A percentile compares a stretch with the other conserved stretches of the same genome.
Evolutionary conservation across 2,329 filamentous ascomycete species (phyloP).

Genomic region (Aspergillus fumigatus): DNA sequence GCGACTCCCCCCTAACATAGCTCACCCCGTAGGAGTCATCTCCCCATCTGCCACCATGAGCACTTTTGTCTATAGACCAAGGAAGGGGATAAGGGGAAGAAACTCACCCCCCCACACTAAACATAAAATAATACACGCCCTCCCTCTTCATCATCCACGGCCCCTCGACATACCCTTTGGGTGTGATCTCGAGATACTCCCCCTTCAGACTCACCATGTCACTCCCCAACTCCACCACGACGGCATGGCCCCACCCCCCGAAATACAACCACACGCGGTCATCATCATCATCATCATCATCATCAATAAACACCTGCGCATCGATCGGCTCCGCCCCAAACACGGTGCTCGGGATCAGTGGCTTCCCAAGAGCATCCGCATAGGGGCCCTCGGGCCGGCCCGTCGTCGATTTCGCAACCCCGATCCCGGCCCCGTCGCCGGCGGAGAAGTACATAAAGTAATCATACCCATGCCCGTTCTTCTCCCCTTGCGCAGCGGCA

Average conservation of each 20-base stretch:
- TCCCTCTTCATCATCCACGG: conserved; percentile 43
- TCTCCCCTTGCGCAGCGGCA: no score
- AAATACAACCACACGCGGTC: conserved; percentile 44
- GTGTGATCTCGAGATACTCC: conserved; percentile 45
- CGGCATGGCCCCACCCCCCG: conserved; percentile 41
- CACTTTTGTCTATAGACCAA: neutral
- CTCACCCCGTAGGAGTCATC: conserved; percentile 46
- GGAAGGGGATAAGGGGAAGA: no score
- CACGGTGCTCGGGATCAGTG: conserved; percentile 42
- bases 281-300: conserved; percentile 42
- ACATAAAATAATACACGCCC: conserved; percentile 44
- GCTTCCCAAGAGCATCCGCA: conserved; percentile 39
- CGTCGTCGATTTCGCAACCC: conserved; percentile 35
- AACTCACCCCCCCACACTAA: conserved; percentile 39
- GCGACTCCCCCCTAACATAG: conserved; percentile 39
- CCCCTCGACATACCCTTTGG: conserved; percentile 43
- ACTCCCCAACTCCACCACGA: conserved; percentile 40
- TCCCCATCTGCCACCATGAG: conserved; percentile 32
- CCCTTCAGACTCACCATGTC: conserved; percentile 46
- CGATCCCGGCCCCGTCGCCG: conserved; percentile 46
- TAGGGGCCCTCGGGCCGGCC: conserved; percentile 37
- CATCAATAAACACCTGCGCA: conserved; percentile 44
- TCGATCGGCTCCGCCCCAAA: conserved; percentile 49
- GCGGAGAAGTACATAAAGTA: conserved; percentile 51
- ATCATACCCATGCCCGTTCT: conserved; percentile 17